Evolutionary conservation across 257 asterid species (phyloP).

Genomic region (Mitragyna speciosa): DNA sequence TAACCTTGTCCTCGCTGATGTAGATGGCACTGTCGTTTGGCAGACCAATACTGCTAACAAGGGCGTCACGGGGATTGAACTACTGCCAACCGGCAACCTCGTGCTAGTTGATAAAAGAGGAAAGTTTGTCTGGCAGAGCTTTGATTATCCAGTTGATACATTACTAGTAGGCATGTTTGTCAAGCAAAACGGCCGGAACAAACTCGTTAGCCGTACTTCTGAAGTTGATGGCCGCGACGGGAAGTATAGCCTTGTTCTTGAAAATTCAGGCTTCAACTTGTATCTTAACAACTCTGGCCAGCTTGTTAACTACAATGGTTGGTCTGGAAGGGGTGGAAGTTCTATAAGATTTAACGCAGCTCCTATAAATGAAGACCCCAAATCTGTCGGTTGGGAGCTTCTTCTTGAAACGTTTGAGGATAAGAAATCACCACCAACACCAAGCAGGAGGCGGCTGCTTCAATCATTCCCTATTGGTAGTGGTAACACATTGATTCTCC

Average conservation of each 20-base stretch:
- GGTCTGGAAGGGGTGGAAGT: neutral
- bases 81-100: slow-evolving; percentile 18
- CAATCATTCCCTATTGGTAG: neutral
- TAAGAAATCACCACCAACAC: neutral
- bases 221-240: slow-evolving; percentile 12
- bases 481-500: neutral
- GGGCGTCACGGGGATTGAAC: slow-evolving; percentile 15
- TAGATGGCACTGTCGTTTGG: slow-evolving; percentile 23
- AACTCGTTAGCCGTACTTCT: slow-evolving; percentile 20
- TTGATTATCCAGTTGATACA: slow-evolving; percentile 25
- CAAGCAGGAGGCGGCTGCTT: slow-evolving; percentile 9
- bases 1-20: slow-evolving; percentile 17
- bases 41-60: slow-evolving; percentile 17
- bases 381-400: slow-evolving; percentile 12
- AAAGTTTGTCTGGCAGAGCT: slow-evolving; percentile 25
- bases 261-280: neutral
- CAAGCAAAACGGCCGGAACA: neutral
- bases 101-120: slow-evolving; percentile 18
- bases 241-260: slow-evolving; percentile 18
- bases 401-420: slow-evolving; percentile 1
- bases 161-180: slow-evolving; percentile 15
- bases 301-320: slow-evolving; percentile 17
- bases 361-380: neutral
- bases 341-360: neutral
- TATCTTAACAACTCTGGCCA: slow-evolving; percentile 19